Conservation (phyloP, 768 basidiomycete genomes). For the Collybiopsis confluens region DNA sequence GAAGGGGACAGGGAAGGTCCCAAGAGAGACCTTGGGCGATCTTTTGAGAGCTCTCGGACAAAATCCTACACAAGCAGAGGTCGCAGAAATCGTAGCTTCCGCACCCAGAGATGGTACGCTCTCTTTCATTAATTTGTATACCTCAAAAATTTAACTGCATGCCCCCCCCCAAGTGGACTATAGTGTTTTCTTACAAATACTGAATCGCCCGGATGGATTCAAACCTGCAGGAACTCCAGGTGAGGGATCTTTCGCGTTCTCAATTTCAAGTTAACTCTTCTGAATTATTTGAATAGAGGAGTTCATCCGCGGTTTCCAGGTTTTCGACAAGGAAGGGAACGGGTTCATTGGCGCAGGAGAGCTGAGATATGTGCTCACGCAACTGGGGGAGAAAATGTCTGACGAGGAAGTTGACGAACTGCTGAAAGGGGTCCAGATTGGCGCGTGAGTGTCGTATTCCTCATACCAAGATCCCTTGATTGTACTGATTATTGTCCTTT, state of each 20-base stretch:
- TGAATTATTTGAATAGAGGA: no score
- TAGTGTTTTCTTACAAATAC: conserved; percentile 83
- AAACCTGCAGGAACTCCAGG: conserved; percentile 96
- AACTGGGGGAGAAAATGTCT: conserved; percentile 96
- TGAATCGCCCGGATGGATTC: conserved; percentile 95
- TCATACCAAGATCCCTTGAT: conserved; percentile 10
- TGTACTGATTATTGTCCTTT: conserved; percentile 8
- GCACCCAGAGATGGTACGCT: conserved; percentile 73
- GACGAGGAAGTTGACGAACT: conserved; percentile 98
- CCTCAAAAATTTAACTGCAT: conserved; percentile 3
- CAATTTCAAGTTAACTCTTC: no score
- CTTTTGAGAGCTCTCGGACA: conserved; percentile 91
- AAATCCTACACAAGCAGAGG: conserved; percentile 99
- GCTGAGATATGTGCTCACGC: conserved; percentile 89
- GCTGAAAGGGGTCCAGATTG: conserved; percentile 91
- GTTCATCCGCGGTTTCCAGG: conserved; percentile 98
- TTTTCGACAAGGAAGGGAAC: conserved; percentile 95
- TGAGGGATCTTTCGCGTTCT: no score
- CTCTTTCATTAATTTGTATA: not conserved
- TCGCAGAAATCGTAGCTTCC: conserved; percentile 68
- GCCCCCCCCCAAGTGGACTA: conserved; percentile 87
- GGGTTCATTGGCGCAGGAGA: conserved; percentile 91
- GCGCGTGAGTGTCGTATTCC: conserved; percentile 51
- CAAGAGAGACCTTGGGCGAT: conserved; percentile 86
- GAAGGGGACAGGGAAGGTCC: conserved; percentile 86